phyloP scores from a whole-genome alignment of 345 rosid species.

The Aethionema arabicum region DNA sequence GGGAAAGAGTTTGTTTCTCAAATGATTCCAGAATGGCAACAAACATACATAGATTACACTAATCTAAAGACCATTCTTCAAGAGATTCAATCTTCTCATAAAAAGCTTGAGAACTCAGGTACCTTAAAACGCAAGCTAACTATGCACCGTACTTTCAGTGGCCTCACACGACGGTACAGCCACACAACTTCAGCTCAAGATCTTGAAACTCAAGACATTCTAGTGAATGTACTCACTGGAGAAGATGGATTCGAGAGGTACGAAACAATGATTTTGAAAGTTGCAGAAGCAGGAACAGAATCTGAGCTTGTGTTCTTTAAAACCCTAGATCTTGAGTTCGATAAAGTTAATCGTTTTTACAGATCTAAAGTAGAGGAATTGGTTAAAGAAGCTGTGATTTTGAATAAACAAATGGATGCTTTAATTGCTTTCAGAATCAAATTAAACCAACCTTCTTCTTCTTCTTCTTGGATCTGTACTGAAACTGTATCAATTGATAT shows the following conservation, averaged over 20 bases:
- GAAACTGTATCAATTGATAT: slow-evolving; percentile 31
- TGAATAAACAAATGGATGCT: slow-evolving; percentile 43
- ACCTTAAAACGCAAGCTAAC: slow-evolving; percentile 36
- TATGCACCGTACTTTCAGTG: slow-evolving; percentile 39
- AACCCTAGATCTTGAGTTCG: slow-evolving; percentile 46
- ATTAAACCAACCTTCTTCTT: slow-evolving; percentile 52
- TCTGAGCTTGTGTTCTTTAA: slow-evolving; percentile 44
- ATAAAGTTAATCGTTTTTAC: slow-evolving; percentile 41
- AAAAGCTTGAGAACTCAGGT: slow-evolving; percentile 23
- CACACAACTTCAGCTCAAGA: slow-evolving; percentile 22
- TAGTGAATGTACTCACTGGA: slow-evolving; percentile 27
- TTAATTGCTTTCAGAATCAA: slow-evolving; percentile 65
- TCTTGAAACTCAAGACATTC: slow-evolving; percentile 28
- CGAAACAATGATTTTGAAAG: slow-evolving; percentile 36
- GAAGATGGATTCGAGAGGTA: slow-evolving; percentile 36
- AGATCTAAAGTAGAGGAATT: slow-evolving; percentile 34
- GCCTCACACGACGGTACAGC: slow-evolving; percentile 35
- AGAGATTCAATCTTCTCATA: slow-evolving; percentile 43
- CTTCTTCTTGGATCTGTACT: slow-evolving; percentile 24
- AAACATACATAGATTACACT: slow-evolving; percentile 60
- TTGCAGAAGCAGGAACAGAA: slow-evolving; percentile 42
- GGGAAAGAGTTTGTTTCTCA: slow-evolving; percentile 63
- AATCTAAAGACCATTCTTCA: slow-evolving; percentile 39
- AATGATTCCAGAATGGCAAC: slow-evolving; percentile 81
- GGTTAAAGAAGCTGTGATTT: slow-evolving; percentile 33